A percentile compares a stretch with the other conserved stretches of the same genome.
Conservation (phyloP, 2,329 filamentous ascomycete genomes). For the Fusarium penzigii region DNA sequence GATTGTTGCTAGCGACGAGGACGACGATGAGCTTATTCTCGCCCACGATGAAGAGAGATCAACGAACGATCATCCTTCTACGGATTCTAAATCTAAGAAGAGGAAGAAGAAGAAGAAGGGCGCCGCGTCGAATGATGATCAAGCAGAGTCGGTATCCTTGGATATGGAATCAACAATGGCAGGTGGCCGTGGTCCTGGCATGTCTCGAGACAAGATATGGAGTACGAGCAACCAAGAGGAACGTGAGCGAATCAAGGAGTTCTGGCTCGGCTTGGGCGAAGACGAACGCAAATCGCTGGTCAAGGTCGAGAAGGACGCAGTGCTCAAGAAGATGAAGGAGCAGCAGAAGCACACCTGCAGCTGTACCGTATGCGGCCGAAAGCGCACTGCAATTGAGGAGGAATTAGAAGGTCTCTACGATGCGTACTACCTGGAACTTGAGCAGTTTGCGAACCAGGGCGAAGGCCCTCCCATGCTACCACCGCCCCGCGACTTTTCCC, state of each 20-base stretch:
- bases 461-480: slow-evolving; percentile 59
- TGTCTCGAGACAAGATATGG: slow-evolving; percentile 88
- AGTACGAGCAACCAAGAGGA: slow-evolving; percentile 94
- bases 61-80: slow-evolving; percentile 32
- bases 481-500: slow-evolving; percentile 60
- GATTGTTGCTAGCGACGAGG: slow-evolving; percentile 58
- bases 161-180: slow-evolving; percentile 11
- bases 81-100: slow-evolving; percentile 54
- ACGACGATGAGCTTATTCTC: slow-evolving; percentile 49
- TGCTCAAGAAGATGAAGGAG: slow-evolving; percentile 99
- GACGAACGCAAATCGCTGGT: slow-evolving; percentile 93
- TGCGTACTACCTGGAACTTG: slow-evolving; percentile 96
- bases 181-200: slow-evolving; percentile 39
- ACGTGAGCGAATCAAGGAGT: slow-evolving; percentile 95
- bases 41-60: slow-evolving; percentile 34
- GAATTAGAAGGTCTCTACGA: slow-evolving; percentile 97
- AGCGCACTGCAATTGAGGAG: slow-evolving; percentile 95
- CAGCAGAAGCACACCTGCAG: slow-evolving; percentile 99
- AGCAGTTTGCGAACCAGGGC: slow-evolving; percentile 90
- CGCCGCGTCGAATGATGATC: slow-evolving; percentile 21
- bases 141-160: slow-evolving; percentile 5
- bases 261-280: slow-evolving; percentile 93
- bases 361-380: slow-evolving; percentile 94
- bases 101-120: slow-evolving; percentile 70
- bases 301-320: slow-evolving; percentile 98